Conservation (phyloP, 106 monocot species). For the Dendrobium chrysotoxum region DNA sequence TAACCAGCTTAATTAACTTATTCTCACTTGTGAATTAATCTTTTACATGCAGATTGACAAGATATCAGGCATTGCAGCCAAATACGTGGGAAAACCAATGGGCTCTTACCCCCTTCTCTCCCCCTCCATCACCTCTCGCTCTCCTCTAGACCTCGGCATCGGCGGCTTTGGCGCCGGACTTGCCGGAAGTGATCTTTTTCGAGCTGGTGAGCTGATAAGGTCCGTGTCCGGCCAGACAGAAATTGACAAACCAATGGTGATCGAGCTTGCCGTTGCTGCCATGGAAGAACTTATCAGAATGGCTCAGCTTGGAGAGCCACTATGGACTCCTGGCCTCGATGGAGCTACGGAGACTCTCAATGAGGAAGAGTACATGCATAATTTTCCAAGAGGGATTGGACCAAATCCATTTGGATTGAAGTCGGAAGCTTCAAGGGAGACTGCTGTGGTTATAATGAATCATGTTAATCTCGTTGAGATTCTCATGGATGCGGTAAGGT, state of each 20-base stretch:
- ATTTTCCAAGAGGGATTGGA: constrained; percentile 70
- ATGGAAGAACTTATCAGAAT: constrained; percentile 93
- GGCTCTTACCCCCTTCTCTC: constrained; percentile 45
- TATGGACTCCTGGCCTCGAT: constrained; percentile 44
- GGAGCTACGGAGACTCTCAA: constrained; percentile 36
- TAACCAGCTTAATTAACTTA: no score
- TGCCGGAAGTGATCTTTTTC: constrained; percentile 29
- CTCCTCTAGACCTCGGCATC: constrained; percentile 27
- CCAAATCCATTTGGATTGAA: constrained; percentile 56
- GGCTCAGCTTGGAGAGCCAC: constrained; percentile 72
- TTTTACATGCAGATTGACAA: constrained; percentile 53
- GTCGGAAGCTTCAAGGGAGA: constrained; percentile 74
- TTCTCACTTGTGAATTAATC: no score
- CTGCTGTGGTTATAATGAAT: constrained; percentile 75
- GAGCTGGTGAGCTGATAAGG: constrained; percentile 42
- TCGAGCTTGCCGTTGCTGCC: constrained; percentile 83
- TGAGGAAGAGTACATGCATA: constrained; percentile 67
- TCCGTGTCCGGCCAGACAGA: constrained; percentile 30
- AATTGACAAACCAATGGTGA: constrained; percentile 63
- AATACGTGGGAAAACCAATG: constrained; percentile 78
- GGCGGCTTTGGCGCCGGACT: constrained; percentile 5
- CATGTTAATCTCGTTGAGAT: constrained; percentile 78
- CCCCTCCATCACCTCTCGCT: constrained; percentile 25
- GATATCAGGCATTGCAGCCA: constrained; percentile 83
- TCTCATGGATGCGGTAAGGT: constrained; percentile 86